phyloP scores from a whole-genome alignment of 441 rosid species.

The Kokia cookei region DNA sequence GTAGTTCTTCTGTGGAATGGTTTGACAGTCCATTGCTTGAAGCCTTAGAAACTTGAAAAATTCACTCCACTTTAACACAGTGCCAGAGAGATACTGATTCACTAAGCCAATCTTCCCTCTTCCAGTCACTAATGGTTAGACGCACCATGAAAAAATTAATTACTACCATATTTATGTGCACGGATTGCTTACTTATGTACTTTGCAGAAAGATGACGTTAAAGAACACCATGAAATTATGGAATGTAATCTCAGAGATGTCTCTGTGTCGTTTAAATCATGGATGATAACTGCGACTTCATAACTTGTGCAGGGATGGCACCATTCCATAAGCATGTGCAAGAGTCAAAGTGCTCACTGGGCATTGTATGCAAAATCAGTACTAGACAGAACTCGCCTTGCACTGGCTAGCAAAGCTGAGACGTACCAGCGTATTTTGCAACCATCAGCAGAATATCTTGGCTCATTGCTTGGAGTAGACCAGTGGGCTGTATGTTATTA shows the following conservation, averaged over 20 bases:
- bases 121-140: neutral
- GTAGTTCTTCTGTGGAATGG: neutral
- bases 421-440: conserved; percentile 82
- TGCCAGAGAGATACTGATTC: neutral
- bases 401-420: conserved; percentile 85
- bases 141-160: neutral
- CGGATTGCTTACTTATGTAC: neutral
- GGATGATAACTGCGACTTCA: conserved; percentile 2
- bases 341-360: conserved; percentile 59
- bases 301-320: conserved; percentile 72
- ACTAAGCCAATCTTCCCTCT: neutral
- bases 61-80: neutral
- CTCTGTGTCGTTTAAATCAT: conserved; percentile 5
- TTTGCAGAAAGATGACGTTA: neutral
- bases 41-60: neutral
- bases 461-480: conserved; percentile 83
- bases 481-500: conserved; percentile 74
- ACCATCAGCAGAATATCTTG: conserved; percentile 96
- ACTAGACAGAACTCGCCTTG: conserved; percentile 94
- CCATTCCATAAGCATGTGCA: conserved; percentile 60
- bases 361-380: conserved; percentile 93
- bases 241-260: neutral
- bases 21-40: conserved; percentile 2
- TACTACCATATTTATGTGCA: neutral
- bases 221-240: neutral